Evolutionary conservation across 129 eudicot genomes (phyloP).

Genomic region (Lactuca sativa): DNA sequence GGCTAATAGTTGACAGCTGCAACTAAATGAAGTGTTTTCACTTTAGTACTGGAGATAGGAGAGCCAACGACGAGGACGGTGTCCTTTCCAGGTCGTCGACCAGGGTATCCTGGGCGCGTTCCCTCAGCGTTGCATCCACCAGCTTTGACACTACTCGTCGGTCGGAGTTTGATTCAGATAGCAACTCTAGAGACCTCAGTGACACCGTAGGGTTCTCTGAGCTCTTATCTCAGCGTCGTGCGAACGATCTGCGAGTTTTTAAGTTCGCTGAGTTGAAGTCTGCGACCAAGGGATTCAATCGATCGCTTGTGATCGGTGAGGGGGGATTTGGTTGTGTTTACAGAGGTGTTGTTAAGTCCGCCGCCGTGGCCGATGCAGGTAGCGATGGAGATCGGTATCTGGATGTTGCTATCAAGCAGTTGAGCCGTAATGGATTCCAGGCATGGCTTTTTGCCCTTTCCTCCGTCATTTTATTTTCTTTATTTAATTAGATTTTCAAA

Average conservation of each 20-base stretch:
- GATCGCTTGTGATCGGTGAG: conserved; percentile 69
- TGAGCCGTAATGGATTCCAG: conserved; percentile 92
- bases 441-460: conserved; percentile 47
- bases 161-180: conserved; percentile 52
- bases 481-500: not conserved
- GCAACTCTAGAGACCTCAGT: conserved; percentile 38
- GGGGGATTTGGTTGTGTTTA: conserved; percentile 93
- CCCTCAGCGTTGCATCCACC: conserved; percentile 67
- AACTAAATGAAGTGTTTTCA: conserved; percentile 72
- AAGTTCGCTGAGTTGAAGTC: conserved; percentile 63
- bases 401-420: conserved; percentile 87
- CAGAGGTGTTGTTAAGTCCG: conserved; percentile 46
- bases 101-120: conserved; percentile 77
- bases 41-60: conserved; percentile 47
- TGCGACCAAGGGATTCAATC: conserved; percentile 70
- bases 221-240: conserved; percentile 49
- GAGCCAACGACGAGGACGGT: conserved; percentile 29
- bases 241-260: conserved; percentile 72
- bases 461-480: not conserved
- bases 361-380: conserved; percentile 22
- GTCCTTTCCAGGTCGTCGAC: conserved; percentile 47
- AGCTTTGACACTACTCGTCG: conserved; percentile 50
- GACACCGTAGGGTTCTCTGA: conserved; percentile 48
- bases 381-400: conserved; percentile 31
- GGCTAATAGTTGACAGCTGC: not conserved